phyloP scores from a whole-genome alignment of 352 stramenopile genomes.

The Phytophthora hibernalis region DNA sequence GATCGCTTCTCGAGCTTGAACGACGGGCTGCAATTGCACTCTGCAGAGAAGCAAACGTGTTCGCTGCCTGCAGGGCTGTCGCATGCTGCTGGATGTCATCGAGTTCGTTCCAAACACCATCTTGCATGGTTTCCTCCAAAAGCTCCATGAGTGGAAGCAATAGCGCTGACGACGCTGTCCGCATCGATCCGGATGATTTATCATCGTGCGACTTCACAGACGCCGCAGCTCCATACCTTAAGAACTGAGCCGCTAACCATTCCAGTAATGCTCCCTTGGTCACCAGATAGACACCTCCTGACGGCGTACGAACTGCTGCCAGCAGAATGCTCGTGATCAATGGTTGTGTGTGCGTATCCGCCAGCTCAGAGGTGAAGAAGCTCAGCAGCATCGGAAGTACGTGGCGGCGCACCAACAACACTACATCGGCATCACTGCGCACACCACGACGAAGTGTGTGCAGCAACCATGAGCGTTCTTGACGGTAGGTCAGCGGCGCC shows the following conservation, averaged over 20 bases:
- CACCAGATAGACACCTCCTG: slow-evolving; percentile 61
- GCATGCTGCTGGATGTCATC: slow-evolving; percentile 49
- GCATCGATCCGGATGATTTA: slow-evolving; percentile 14
- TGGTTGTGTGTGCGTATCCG: slow-evolving; percentile 79
- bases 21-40: slow-evolving; percentile 7
- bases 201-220: slow-evolving; percentile 9
- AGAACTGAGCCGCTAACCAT: slow-evolving; percentile 60
- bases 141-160: slow-evolving; percentile 53
- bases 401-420: slow-evolving; percentile 76
- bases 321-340: slow-evolving; percentile 73
- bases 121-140: slow-evolving; percentile 32
- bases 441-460: slow-evolving; percentile 78
- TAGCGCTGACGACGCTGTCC: slow-evolving; percentile 29
- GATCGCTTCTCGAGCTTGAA: slow-evolving; percentile 19
- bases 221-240: slow-evolving; percentile 28
- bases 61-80: slow-evolving; percentile 44
- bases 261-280: slow-evolving; percentile 70
- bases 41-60: slow-evolving; percentile 51
- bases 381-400: slow-evolving; percentile 84
- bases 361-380: slow-evolving; percentile 80
- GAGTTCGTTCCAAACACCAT: slow-evolving; percentile 39
- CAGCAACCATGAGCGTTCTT: slow-evolving; percentile 87
- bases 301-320: slow-evolving; percentile 52
- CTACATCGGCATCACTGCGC: slow-evolving; percentile 68
- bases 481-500: slow-evolving; percentile 71